phyloP scores from a whole-genome alignment of 495 filamentous ascomycete species.

The Xylaria curta region DNA sequence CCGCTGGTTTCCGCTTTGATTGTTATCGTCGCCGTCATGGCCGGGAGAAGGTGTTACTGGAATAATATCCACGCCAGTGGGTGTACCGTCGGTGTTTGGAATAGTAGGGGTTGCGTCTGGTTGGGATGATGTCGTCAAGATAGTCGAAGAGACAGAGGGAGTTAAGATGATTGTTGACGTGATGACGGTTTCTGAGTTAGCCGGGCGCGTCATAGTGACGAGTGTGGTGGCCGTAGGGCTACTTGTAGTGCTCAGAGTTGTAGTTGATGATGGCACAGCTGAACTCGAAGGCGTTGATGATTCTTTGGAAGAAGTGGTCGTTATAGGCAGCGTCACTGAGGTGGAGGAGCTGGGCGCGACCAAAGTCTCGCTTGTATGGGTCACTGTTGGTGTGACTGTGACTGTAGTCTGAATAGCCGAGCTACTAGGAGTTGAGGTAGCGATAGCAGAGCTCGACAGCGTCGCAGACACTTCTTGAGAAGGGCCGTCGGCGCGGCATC shows the following conservation, averaged over 20 bases:
- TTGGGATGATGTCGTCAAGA: neutral
- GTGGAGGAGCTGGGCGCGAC: slow-evolving; percentile 1
- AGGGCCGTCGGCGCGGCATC: slow-evolving; percentile 34
- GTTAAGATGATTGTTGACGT: neutral
- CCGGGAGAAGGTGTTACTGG: neutral
- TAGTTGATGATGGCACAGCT: slow-evolving; percentile 10
- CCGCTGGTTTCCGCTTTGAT: neutral
- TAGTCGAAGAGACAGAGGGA: neutral
- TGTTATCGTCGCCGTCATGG: neutral
- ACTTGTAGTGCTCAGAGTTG: neutral
- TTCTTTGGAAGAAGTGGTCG: slow-evolving; percentile 15
- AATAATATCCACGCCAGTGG: slow-evolving; percentile 26
- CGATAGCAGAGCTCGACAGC: slow-evolving; percentile 8
- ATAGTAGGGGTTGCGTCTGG: slow-evolving; percentile 9
- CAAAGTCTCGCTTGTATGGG: slow-evolving; percentile 7
- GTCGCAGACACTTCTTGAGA: slow-evolving; percentile 28
- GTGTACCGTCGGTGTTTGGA: slow-evolving; percentile 7
- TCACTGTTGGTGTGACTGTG: slow-evolving; percentile 23
- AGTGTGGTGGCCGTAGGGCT: slow-evolving; percentile 18
- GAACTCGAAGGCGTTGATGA: slow-evolving; percentile 11
- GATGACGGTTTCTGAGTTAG: slow-evolving; percentile 6
- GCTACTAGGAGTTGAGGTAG: slow-evolving; percentile 9
- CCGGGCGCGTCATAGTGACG: slow-evolving; percentile 17
- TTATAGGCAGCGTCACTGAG: neutral
- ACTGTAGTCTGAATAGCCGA: slow-evolving; percentile 2